Base-by-base conservation (phyloP, 192 early-diverging fungal species). In the Umbelopsis vinacea region DNA sequence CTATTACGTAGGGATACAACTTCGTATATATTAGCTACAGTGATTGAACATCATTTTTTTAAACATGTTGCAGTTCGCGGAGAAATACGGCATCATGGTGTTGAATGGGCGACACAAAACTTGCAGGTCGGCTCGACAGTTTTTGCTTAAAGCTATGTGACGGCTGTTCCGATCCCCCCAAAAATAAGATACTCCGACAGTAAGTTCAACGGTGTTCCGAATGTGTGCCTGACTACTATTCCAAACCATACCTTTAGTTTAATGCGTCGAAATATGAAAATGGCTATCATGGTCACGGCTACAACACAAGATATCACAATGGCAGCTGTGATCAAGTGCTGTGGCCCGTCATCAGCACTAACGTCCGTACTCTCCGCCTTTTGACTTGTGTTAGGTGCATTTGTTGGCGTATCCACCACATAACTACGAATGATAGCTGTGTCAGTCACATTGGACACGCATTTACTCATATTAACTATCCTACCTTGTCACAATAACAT, bases 81-180 rank as follows among this genome's bases (percentile, higher is more conserved):
- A 63, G 57, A 63, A 63, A 37, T 19, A 63, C 57, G 57, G 57
- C 57, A 35, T 63, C 57, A 26, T 17, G 26, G 33, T 37, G 57
- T 63, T 29, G 57, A 37, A 26, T 17, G 19, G 29, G 57, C 57
- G 57, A 37, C 33, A 63, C 57, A 19, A 63, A 63, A 37, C 57
- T 63, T 2, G 26, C 17, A 2, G 57, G 57, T 4, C 57, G 57
- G 57, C 57, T 63, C 14, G 57, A 63, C 15, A 63, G 57, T 63
- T 63, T 63, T 63, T 63, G 57, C 57, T 63, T 63, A 15, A 63
- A 63, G 26, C 57, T 63, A 35, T 63, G 57, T 63, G 57, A 63
- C 33, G 57, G 57, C 57, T 63, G 57, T 35, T 37, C 14, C 57
- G 29, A 12, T 14, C 26, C 23, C 26, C 10, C 23, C 6, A 37